These are phyloP conservation scores for Penicillium herquei DNA, from an alignment of 495 filamentous ascomycete genomes.

Conservation along the genomic window DNA sequence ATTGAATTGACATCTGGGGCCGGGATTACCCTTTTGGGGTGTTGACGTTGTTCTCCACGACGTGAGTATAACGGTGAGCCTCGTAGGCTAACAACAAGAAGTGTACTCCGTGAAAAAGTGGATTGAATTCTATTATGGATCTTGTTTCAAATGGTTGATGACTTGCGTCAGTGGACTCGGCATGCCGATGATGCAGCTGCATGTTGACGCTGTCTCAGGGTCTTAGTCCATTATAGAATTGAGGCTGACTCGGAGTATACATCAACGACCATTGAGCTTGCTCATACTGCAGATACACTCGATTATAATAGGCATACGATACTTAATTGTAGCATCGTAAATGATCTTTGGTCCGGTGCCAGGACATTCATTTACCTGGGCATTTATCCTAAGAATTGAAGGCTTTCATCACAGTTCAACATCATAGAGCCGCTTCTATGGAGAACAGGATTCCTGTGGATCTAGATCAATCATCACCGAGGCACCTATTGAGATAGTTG, in stretches of 20 bases:
- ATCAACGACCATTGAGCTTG: not conserved
- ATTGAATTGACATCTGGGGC: conserved; percentile 4
- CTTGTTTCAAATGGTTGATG: not conserved
- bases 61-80: conserved; percentile 2
- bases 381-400: not conserved
- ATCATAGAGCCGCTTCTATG: not conserved
- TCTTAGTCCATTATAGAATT: not conserved
- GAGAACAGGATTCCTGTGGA: not conserved
- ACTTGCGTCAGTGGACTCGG: conserved; percentile 3
- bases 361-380: not conserved
- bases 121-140: not conserved
- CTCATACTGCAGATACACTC: not conserved
- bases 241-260: not conserved
- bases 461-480: not conserved
- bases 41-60: conserved; percentile 2
- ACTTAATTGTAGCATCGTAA: too few relatives aligned
- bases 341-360: not conserved
- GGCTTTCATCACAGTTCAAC: too few relatives aligned
- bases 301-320: not conserved
- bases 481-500: too few relatives aligned
- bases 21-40: conserved; percentile 10
- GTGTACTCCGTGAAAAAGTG: not conserved
- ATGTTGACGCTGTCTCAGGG: not conserved
- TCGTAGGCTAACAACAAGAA: not conserved
- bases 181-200: conserved; percentile 12